These are phyloP conservation scores for Cryphonectria nitschkei DNA, from an alignment of 2,329 filamentous ascomycete species.

Conservation along the genomic window DNA sequence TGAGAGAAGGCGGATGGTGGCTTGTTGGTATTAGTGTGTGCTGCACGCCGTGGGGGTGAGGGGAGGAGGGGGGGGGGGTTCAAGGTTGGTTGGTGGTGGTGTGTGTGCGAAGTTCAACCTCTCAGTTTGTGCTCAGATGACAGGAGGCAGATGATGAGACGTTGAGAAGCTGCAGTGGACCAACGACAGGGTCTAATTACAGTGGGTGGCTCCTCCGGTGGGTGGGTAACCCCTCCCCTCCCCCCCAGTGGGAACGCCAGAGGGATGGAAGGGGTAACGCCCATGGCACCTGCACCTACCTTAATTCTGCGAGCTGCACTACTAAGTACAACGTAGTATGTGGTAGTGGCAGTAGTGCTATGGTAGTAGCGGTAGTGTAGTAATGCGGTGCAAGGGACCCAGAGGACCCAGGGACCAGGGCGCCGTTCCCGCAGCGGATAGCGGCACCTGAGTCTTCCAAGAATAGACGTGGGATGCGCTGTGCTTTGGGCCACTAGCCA, in stretches of 20 bases:
- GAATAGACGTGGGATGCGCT: conserved; percentile 19
- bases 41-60: background rate
- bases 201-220: background rate
- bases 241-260: background rate
- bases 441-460: conserved; percentile 14
- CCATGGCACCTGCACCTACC: background rate
- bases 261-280: background rate
- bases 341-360: background rate
- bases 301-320: background rate
- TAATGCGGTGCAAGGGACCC: background rate
- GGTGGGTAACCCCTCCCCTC: background rate
- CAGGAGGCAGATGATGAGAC: conserved; percentile 14
- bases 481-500: background rate
- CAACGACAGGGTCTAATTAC: conserved; percentile 1
- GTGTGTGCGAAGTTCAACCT: background rate
- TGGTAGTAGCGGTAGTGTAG: background rate
- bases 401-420: conserved; percentile 7
- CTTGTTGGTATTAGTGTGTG: background rate
- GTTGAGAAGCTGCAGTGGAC: conserved; percentile 9
- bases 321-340: background rate
- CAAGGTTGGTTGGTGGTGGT: background rate
- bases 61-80: too few species aligned
- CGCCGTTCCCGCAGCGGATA: conserved; percentile 8
- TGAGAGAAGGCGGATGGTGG: background rate
- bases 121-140: conserved; percentile 7